Percentiles rank a stretch among this genome's conserved stretches.
These are phyloP conservation scores for Tolypocladium guangdongense DNA, from an alignment of 2,329 filamentous ascomycete genomes.

Conservation along the genomic window DNA sequence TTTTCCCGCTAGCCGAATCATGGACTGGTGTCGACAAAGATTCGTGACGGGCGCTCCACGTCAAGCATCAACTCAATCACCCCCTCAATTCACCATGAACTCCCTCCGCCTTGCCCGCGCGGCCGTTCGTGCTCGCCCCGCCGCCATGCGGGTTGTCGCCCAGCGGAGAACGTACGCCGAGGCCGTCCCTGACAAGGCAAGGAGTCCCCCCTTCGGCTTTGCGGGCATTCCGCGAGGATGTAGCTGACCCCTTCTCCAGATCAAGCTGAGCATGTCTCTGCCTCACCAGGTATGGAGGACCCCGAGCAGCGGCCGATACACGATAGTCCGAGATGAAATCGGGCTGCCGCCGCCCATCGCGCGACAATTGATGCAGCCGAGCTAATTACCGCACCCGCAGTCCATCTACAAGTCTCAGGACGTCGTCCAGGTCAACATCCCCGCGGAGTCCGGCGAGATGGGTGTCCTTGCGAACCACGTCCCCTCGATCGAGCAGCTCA, in stretches of 20 bases:
- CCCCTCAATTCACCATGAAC: constrained; percentile 64
- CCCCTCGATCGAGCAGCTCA: constrained; percentile 96
- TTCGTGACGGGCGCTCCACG: constrained; percentile 32
- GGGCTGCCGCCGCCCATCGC: constrained; percentile 9
- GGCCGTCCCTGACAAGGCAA: constrained; percentile 71
- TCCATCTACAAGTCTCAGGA: constrained; percentile 58
- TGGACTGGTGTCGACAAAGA: constrained; percentile 31
- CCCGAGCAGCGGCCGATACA: constrained; percentile 8
- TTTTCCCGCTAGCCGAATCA: constrained; percentile 28
- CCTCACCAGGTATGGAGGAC: constrained; percentile 82
- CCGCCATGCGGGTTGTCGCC: constrained; percentile 62
- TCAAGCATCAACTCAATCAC: constrained; percentile 39
- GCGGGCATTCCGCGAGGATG: constrained; percentile 6
- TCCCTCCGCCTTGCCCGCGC: constrained; percentile 84
- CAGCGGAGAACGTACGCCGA: constrained; percentile 89
- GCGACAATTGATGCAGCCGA: constrained; percentile 11
- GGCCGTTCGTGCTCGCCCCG: constrained; percentile 74
- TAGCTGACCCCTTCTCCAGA: constrained; percentile 34
- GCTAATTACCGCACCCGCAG: constrained; percentile 49
- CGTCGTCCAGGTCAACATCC: constrained; percentile 94
- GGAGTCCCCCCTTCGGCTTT: constrained; percentile 16
- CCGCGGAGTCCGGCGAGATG: constrained; percentile 97
- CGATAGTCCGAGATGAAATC: constrained; percentile 16
- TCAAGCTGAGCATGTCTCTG: constrained; percentile 95
- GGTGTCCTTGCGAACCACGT: constrained; percentile 99